Conservation (phyloP, 129 eudicot genomes). For the Artemisia tridentata region DNA sequence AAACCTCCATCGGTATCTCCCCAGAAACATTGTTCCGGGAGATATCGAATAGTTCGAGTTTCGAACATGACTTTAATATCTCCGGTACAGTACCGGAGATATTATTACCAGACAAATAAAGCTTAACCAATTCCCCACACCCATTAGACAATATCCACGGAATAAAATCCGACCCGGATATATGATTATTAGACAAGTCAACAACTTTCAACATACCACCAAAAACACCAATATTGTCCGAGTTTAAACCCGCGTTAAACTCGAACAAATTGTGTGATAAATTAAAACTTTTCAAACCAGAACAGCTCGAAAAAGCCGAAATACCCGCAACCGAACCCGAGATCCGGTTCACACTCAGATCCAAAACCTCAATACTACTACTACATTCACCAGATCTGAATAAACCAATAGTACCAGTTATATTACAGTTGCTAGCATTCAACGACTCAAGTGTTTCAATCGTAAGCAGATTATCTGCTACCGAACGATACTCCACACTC, state of each 20-base stretch:
- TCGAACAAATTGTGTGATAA: slow-evolving; percentile 63
- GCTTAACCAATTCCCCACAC: slow-evolving; percentile 42
- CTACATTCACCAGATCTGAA: slow-evolving; percentile 48
- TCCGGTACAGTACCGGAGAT: slow-evolving; percentile 53
- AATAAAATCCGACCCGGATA: slow-evolving; percentile 48
- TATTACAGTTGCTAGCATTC: slow-evolving; percentile 39
- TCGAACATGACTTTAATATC: slow-evolving; percentile 48
- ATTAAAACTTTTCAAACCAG: slow-evolving; percentile 38
- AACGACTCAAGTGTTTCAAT: slow-evolving; percentile 46
- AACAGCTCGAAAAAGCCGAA: slow-evolving; percentile 39
- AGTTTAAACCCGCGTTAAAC: slow-evolving; percentile 27
- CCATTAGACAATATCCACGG: slow-evolving; percentile 63
- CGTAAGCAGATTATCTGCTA: slow-evolving; percentile 42
- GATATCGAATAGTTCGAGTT: slow-evolving; percentile 30
- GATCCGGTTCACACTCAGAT: slow-evolving; percentile 64
- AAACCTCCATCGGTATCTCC: slow-evolving; percentile 53
- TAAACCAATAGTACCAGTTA: slow-evolving; percentile 42
- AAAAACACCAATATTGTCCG: not conserved
- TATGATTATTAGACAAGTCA: slow-evolving; percentile 64
- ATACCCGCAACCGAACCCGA: slow-evolving; percentile 64
- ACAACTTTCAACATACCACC: slow-evolving; percentile 28
- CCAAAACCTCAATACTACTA: slow-evolving; percentile 34
- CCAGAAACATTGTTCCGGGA: slow-evolving; percentile 56
- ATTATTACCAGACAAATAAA: slow-evolving; percentile 66
- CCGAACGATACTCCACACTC: slow-evolving; percentile 33